phyloP scores from a whole-genome alignment of 768 basidiomycete genomes.

The Megacollybia marginata region DNA sequence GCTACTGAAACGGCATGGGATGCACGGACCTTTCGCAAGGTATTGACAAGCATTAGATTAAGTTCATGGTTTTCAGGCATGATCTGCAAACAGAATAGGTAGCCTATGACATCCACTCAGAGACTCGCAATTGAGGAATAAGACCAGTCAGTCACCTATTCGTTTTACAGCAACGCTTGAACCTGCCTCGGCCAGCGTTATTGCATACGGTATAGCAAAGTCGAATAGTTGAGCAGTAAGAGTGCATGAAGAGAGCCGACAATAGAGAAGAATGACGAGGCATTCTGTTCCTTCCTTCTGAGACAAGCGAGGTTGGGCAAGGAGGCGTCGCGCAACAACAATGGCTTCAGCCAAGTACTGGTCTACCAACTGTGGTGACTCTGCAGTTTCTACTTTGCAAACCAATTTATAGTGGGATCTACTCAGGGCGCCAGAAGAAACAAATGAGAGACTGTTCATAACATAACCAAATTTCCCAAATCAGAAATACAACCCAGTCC shows the following conservation, averaged over 20 bases:
- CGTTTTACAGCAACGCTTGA: conserved; percentile 53
- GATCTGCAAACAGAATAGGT: conserved; percentile 67
- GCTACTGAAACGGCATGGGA: not conserved
- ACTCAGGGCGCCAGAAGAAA: conserved; percentile 71
- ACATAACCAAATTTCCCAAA: not conserved
- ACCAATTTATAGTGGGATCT: conserved; percentile 73
- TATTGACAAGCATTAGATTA: conserved; percentile 80
- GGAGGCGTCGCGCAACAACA: conserved; percentile 41
- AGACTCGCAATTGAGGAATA: not conserved
- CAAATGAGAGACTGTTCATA: conserved; percentile 70
- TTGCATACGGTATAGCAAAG: conserved; percentile 70
- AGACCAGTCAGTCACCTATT: conserved; percentile 41
- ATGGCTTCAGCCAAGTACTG: conserved; percentile 54
- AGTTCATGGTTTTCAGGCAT: conserved; percentile 67
- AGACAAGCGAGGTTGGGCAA: conserved; percentile 51
- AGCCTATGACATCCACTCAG: conserved; percentile 39
- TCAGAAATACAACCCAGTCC: conserved; percentile 41
- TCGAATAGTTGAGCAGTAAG: conserved; percentile 41
- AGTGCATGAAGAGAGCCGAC: conserved; percentile 42
- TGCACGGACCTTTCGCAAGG: conserved; percentile 61
- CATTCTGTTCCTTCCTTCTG: conserved; percentile 57
- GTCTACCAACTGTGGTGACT: conserved; percentile 52
- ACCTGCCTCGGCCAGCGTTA: conserved; percentile 71
- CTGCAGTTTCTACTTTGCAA: conserved; percentile 58
- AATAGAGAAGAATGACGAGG: conserved; percentile 66